Conservation (phyloP, 257 asterid genomes). For the Vinca minor region DNA sequence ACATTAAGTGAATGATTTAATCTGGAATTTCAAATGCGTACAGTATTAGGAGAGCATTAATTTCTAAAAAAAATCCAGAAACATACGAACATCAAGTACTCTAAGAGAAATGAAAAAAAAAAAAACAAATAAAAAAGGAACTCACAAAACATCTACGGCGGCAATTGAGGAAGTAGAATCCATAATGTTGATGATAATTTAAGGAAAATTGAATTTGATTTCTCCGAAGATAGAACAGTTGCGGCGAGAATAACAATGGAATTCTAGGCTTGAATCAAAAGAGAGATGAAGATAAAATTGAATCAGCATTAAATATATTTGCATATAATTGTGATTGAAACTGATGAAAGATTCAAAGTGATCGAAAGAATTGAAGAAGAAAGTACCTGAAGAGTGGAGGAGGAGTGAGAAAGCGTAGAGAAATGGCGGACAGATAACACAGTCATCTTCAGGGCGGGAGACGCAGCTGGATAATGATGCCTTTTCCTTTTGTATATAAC, state of each 20-base stretch:
- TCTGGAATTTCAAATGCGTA: no score
- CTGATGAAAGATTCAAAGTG: neutral
- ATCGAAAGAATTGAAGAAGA: neutral
- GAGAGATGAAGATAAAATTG: no score
- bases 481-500: no score
- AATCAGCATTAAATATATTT: no score
- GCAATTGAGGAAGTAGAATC: neutral
- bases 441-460: no score
- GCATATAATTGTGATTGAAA: no score
- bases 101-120: neutral
- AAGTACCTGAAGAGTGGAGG: no score
- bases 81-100: neutral
- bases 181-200: neutral
- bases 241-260: neutral
- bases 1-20: no score
- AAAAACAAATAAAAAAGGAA: no score
- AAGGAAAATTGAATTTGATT: neutral
- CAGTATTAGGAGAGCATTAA: neutral
- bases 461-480: no score
- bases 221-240: neutral
- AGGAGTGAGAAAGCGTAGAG: no score
- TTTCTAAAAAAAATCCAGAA: neutral
- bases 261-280: neutral
- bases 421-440: no score
- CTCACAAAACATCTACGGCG: conserved; percentile 2